Evolutionary conservation across 306 rosid species (phyloP).

Genomic region (Amphicarpaea edgeworthii): DNA sequence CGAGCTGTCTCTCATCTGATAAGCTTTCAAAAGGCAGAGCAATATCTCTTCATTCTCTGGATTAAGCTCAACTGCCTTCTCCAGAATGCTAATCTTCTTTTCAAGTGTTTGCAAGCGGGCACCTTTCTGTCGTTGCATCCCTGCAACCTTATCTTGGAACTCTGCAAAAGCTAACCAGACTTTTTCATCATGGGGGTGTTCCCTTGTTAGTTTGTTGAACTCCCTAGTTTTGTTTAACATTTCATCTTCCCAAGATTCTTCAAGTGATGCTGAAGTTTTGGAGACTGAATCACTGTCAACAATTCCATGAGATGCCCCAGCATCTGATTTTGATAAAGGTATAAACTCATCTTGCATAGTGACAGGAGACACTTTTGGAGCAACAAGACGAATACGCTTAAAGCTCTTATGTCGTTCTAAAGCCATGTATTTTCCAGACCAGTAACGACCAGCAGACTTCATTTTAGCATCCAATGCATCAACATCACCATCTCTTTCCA

Average conservation of each 20-base stretch:
- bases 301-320: slow-evolving; percentile 53
- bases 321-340: slow-evolving; percentile 68
- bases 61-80: slow-evolving; percentile 90
- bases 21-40: slow-evolving; percentile 84
- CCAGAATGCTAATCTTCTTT: slow-evolving; percentile 93
- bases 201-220: slow-evolving; percentile 86
- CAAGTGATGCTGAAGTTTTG: slow-evolving; percentile 51
- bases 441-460: slow-evolving; percentile 84
- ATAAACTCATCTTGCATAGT: slow-evolving; percentile 64
- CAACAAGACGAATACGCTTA: slow-evolving; percentile 72
- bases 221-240: slow-evolving; percentile 80
- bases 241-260: slow-evolving; percentile 98
- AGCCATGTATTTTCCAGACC: slow-evolving; percentile 90
- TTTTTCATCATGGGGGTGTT: slow-evolving; percentile 81
- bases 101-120: slow-evolving; percentile 96
- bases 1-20: slow-evolving; percentile 75
- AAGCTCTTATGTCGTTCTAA: slow-evolving; percentile 82
- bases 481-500: slow-evolving; percentile 78
- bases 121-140: slow-evolving; percentile 90
- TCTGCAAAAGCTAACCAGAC: slow-evolving; percentile 86
- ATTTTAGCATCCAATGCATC: slow-evolving; percentile 75
- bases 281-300: slow-evolving; percentile 47
- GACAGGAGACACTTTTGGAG: slow-evolving; percentile 53
- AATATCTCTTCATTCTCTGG: slow-evolving; percentile 83
- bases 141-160: slow-evolving; percentile 88